phyloP scores from a whole-genome alignment of 2,329 filamentous ascomycete species.

The Penicillium freii region DNA sequence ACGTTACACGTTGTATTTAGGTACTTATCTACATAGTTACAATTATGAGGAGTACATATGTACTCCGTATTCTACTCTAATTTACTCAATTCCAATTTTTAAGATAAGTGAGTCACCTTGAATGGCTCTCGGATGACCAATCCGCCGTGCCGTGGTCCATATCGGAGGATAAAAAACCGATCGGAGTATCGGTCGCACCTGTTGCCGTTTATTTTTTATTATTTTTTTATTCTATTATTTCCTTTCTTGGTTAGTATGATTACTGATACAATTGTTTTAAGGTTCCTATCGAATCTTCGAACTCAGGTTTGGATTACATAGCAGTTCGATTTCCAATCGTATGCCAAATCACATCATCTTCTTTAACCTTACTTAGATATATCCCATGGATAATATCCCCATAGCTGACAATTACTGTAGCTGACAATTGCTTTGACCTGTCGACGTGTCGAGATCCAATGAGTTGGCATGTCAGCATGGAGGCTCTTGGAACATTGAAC shows the following conservation, averaged over 20 bases:
- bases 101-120: not conserved
- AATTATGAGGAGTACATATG: not conserved
- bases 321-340: slow-evolving; percentile 6
- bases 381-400: not conserved
- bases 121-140: slow-evolving; percentile 8
- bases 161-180: not conserved
- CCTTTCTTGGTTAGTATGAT: not conserved
- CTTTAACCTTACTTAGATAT: too few relatives aligned
- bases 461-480: slow-evolving; percentile 4
- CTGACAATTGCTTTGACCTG: slow-evolving; percentile 1
- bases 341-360: not conserved
- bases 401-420: not conserved
- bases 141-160: slow-evolving; percentile 8
- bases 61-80: not conserved
- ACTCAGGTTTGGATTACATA: not conserved
- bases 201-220: not conserved
- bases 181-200: slow-evolving; percentile 3
- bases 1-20: not conserved
- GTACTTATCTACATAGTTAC: not conserved
- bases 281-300: not conserved
- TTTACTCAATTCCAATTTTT: not conserved
- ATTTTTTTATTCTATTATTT: not conserved
- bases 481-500: not conserved
- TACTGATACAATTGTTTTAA: not conserved
- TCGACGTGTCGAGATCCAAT: not conserved